Conservation (phyloP, 148 eudicot species). For the Bassia scoparia region DNA sequence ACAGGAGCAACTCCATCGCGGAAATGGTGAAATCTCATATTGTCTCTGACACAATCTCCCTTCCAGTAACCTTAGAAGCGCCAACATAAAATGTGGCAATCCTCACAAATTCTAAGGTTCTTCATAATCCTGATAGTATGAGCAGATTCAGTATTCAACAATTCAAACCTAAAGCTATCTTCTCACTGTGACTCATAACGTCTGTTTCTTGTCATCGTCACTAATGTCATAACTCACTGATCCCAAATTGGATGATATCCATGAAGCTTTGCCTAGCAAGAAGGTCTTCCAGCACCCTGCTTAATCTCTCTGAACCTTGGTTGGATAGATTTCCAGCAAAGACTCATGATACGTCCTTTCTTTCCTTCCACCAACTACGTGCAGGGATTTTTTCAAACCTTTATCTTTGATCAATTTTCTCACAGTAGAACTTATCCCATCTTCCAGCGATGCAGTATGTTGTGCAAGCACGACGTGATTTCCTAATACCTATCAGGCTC, state of each 20-base stretch:
- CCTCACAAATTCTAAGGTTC: constrained; percentile 64
- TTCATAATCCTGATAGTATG: constrained; percentile 52
- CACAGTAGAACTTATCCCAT: constrained; percentile 41
- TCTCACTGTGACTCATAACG: constrained; percentile 58
- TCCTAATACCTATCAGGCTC: constrained; percentile 49
- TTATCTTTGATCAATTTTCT: constrained; percentile 37
- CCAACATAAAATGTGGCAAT: constrained; percentile 61
- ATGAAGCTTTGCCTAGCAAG: constrained; percentile 20
- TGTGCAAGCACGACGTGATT: constrained; percentile 53
- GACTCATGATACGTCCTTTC: constrained; percentile 48
- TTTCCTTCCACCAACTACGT: constrained; percentile 53
- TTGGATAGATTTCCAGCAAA: constrained; percentile 53
- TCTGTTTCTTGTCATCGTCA: constrained; percentile 48
- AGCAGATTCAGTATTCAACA: constrained; percentile 36
- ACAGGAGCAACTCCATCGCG: constrained; percentile 54
- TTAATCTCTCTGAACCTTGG: constrained; percentile 38
- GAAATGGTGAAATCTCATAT: constrained; percentile 64
- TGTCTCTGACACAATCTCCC: constrained; percentile 59
- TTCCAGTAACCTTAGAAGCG: constrained; percentile 41
- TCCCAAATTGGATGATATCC: constrained; percentile 39
- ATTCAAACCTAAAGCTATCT: constrained; percentile 52
- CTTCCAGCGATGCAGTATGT: constrained; percentile 49
- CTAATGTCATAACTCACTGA: constrained; percentile 48
- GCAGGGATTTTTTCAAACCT: constrained; percentile 52
- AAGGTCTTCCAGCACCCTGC: constrained; percentile 36